phyloP scores from a whole-genome alignment of 169 alveolate species.

The Plasmodium gallinaceum region DNA sequence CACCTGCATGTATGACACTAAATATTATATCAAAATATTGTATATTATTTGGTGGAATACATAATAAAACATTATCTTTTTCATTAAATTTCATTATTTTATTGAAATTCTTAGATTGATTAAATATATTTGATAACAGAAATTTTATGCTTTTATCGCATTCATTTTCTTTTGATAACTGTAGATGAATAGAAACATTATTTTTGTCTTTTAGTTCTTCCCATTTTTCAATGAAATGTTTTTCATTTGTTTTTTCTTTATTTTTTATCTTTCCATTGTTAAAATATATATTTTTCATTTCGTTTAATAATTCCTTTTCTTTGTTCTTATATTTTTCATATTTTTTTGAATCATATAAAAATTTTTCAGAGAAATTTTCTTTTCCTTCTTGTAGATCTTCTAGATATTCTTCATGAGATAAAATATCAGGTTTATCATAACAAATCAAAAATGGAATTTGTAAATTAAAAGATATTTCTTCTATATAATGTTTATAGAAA shows the following conservation, averaged over 20 bases:
- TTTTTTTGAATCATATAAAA: conserved; percentile 9
- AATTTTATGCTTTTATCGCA: conserved; percentile 68
- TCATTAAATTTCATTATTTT: conserved; percentile 11
- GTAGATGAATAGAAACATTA: conserved; percentile 27
- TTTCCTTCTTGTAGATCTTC: conserved; percentile 59
- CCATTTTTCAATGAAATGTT: not conserved
- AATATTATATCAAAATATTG: conserved; percentile 54
- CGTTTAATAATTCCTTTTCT: not conserved
- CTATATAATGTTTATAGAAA: conserved; percentile 70
- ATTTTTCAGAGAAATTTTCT: conserved; percentile 24
- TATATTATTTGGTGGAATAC: conserved; percentile 65
- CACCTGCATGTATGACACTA: conserved; percentile 33
- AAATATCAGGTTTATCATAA: conserved; percentile 72
- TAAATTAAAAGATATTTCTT: conserved; percentile 57
- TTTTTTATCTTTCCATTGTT: not conserved
- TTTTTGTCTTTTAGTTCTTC: not conserved
- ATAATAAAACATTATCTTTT: conserved; percentile 27
- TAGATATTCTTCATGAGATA: conserved; percentile 67
- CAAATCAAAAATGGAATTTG: conserved; percentile 72
- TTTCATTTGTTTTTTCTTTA: not conserved
- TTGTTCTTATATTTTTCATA: conserved; percentile 4
- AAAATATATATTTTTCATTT: conserved; percentile 1
- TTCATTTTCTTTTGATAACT: conserved; percentile 68
- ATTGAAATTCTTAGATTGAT: conserved; percentile 18
- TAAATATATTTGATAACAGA: conserved; percentile 18